A percentile compares a stretch with the other conserved stretches of the same genome.
Evolutionary conservation across 352 stramenopile species (phyloP).

Genomic region (Globisporangium viniferum): DNA sequence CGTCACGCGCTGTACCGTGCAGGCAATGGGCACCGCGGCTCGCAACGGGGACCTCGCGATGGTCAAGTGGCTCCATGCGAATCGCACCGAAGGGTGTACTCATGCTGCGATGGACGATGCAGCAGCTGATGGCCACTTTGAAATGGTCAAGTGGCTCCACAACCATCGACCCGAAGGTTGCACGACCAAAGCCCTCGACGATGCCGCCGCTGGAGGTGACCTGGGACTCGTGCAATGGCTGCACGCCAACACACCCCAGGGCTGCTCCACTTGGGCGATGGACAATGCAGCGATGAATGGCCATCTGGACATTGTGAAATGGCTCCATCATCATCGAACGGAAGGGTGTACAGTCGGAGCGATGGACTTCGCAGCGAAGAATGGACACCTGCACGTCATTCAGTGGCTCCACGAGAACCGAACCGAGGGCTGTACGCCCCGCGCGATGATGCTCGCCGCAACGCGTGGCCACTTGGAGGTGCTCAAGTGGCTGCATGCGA

Average conservation of each 20-base stretch:
- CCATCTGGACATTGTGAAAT: neutral
- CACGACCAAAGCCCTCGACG: neutral
- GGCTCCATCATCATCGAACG: neutral
- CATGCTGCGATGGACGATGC: too few relatives aligned
- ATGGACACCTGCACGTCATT: neutral
- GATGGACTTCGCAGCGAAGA: neutral
- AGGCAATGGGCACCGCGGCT: neutral
- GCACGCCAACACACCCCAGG: neutral
- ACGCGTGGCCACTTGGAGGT: neutral
- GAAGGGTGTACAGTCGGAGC: neutral
- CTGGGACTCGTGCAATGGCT: neutral
- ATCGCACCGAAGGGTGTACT: too few relatives aligned
- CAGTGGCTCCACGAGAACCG: neutral
- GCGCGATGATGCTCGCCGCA: neutral
- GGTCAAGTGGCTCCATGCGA: neutral
- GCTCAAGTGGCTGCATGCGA: neutral
- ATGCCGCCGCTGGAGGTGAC: too few relatives aligned
- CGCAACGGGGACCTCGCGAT: neutral
- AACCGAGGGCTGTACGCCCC: neutral
- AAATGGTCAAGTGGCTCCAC: too few relatives aligned
- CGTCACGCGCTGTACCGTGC: neutral
- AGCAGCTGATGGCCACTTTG: too few relatives aligned
- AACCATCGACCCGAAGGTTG: neutral
- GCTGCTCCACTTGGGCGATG: neutral
- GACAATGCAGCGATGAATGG: neutral